These are phyloP conservation scores for Sclerotiophoma versabilis DNA, from an alignment of 2,329 filamentous ascomycete genomes.

Conservation along the genomic window DNA sequence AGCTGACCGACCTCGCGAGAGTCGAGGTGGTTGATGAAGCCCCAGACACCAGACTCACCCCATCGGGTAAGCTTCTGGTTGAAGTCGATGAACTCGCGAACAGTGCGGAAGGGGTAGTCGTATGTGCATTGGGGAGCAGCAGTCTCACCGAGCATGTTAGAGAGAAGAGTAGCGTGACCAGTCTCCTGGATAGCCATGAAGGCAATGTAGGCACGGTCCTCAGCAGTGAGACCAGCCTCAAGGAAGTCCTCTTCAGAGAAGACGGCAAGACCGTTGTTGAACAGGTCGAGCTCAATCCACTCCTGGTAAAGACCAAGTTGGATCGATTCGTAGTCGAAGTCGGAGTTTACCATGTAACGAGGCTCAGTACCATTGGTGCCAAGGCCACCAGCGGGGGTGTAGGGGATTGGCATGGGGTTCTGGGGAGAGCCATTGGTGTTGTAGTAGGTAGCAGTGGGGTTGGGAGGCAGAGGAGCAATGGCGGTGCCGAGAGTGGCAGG, in stretches of 20 bases:
- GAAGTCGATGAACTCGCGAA: constrained; percentile 82
- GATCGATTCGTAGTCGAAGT: constrained; percentile 84
- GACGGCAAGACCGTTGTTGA: constrained; percentile 75
- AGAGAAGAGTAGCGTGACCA: constrained; percentile 78
- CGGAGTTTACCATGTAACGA: constrained; percentile 78
- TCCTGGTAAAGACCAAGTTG: constrained; percentile 79
- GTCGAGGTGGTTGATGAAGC: constrained; percentile 80
- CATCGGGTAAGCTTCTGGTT: constrained; percentile 84
- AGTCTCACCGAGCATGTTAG: constrained; percentile 77
- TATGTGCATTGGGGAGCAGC: constrained; percentile 79
- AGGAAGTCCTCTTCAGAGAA: constrained; percentile 75
- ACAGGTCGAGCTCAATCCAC: constrained; percentile 84
- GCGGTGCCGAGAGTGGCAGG: constrained; percentile 61
- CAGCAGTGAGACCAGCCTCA: constrained; percentile 69
- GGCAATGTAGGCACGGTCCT: constrained; percentile 74
- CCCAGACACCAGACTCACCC: constrained; percentile 81
- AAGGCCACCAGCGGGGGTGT: constrained; percentile 71
- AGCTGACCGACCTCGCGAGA: constrained; percentile 76
- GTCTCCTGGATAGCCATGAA: constrained; percentile 81
- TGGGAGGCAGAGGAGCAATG: constrained; percentile 65
- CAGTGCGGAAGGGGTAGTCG: constrained; percentile 78
- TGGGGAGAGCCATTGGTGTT: constrained; percentile 74
- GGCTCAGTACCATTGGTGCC: constrained; percentile 80
- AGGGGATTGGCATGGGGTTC: constrained; percentile 72
- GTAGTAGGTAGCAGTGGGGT: constrained; percentile 71